Conservation (phyloP, 2,329 filamentous ascomycete species). For the Pseudogymnoascus verrucosus region DNA sequence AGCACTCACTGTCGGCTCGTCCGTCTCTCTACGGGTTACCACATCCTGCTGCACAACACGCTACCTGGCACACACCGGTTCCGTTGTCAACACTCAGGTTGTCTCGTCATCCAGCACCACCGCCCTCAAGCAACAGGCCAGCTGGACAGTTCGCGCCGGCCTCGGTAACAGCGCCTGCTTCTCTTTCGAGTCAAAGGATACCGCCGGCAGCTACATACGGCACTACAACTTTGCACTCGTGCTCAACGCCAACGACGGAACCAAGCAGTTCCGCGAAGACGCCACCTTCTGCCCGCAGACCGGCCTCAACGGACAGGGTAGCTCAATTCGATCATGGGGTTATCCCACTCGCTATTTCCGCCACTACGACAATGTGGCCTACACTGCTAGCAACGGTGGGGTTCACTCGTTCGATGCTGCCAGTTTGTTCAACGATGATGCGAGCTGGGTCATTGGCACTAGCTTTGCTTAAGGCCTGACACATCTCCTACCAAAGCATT, state of each 20-base stretch:
- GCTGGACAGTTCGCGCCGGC: slow-evolving; percentile 46
- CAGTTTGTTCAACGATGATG: slow-evolving; percentile 44
- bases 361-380: slow-evolving; percentile 41
- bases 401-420: slow-evolving; percentile 45
- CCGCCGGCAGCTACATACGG: slow-evolving; percentile 49
- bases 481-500: neutral
- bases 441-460: slow-evolving; percentile 39
- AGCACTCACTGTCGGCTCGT: slow-evolving; percentile 39
- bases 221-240: slow-evolving; percentile 46
- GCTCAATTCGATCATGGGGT: slow-evolving; percentile 47
- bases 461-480: slow-evolving; percentile 34
- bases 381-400: slow-evolving; percentile 46
- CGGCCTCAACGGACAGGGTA: slow-evolving; percentile 43
- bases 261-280: slow-evolving; percentile 51
- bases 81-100: slow-evolving; percentile 46
- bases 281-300: slow-evolving; percentile 53
- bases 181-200: slow-evolving; percentile 54
- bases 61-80: slow-evolving; percentile 46
- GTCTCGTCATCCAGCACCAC: slow-evolving; percentile 43
- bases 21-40: slow-evolving; percentile 47
- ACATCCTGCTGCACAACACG: slow-evolving; percentile 45
- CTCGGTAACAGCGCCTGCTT: slow-evolving; percentile 49
- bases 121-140: slow-evolving; percentile 43
- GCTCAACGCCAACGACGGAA: slow-evolving; percentile 43
- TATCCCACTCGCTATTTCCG: slow-evolving; percentile 53